Conservation (phyloP, 352 stramenopile genomes). For the Halophytophthora batemanensis region DNA sequence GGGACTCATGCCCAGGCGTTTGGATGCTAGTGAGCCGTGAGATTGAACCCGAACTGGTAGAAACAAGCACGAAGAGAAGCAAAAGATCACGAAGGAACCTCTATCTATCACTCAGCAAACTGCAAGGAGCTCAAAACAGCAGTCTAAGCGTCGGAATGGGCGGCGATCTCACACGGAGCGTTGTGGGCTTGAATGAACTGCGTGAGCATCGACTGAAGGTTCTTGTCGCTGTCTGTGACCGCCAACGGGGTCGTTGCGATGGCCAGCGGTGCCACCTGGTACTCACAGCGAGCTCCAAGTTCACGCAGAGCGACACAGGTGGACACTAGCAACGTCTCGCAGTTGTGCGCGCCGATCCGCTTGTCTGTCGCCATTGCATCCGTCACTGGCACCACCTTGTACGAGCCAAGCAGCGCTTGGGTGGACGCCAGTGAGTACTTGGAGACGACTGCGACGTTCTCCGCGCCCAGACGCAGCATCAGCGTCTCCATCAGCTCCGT, state of each 20-base stretch:
- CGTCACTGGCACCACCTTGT: constrained; percentile 14
- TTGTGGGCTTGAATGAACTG: constrained; percentile 29
- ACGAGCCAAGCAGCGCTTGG: constrained; percentile 3
- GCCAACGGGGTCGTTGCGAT: neutral
- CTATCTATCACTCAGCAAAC: constrained; percentile 30
- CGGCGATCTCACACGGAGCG: constrained; percentile 11
- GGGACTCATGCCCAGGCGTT: no score
- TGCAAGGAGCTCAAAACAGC: neutral
- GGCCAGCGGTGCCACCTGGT: constrained; percentile 15
- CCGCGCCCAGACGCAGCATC: constrained; percentile 11
- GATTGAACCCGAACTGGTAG: constrained; percentile 10
- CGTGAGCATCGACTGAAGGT: constrained; percentile 4
- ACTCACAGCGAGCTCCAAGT: constrained; percentile 17
- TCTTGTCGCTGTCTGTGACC: constrained; percentile 9
- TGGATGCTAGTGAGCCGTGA: no score
- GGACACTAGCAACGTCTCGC: constrained; percentile 28
- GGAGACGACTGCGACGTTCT: constrained; percentile 24
- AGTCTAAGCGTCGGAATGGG: neutral
- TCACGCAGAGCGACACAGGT: constrained; percentile 12
- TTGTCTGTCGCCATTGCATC: constrained; percentile 8
- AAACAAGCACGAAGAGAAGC: constrained; percentile 12
- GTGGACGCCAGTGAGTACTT: constrained; percentile 28
- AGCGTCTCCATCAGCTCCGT: constrained; percentile 19
- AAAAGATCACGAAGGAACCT: constrained; percentile 24
- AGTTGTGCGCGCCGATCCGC: constrained; percentile 21